A percentile compares a stretch with the other conserved stretches of the same genome.
Evolutionary conservation across 2,329 filamentous ascomycete genomes (phyloP).

Genomic region (Cadophora gregata): DNA sequence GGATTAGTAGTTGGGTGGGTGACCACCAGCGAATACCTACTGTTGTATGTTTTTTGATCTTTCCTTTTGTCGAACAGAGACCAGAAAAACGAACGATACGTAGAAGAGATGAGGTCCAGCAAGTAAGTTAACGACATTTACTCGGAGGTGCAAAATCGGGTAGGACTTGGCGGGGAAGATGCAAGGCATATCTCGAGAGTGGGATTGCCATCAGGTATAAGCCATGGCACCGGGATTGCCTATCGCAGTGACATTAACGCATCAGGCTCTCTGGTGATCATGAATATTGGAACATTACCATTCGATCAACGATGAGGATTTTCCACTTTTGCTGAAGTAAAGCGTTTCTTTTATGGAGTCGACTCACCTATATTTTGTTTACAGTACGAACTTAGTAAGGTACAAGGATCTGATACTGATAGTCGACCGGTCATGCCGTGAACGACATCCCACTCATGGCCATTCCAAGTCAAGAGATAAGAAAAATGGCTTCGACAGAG

Average conservation of each 20-base stretch:
- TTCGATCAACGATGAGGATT: background rate
- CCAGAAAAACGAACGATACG: too few species aligned
- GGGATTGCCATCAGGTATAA: background rate
- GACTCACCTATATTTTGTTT: background rate
- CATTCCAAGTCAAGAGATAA: background rate
- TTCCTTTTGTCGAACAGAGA: background rate
- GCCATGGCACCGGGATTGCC: conserved; percentile 1
- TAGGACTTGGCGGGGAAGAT: background rate
- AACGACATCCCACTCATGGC: background rate
- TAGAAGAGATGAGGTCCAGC: too few species aligned
- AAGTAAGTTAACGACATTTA: background rate
- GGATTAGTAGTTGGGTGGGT: background rate
- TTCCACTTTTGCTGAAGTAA: background rate
- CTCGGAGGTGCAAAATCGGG: background rate
- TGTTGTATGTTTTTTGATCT: conserved; percentile 1
- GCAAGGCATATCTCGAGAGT: background rate
- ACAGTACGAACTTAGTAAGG: background rate
- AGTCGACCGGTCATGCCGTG: background rate
- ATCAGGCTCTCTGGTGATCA: background rate
- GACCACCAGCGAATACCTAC: conserved; percentile 7
- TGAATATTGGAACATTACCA: background rate
- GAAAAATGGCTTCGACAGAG: background rate
- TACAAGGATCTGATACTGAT: background rate
- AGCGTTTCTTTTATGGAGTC: background rate
- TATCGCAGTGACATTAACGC: conserved; percentile 3